These are phyloP conservation scores for Zostera marina DNA, from an alignment of 116 monocot genomes.

Conservation along the genomic window DNA sequence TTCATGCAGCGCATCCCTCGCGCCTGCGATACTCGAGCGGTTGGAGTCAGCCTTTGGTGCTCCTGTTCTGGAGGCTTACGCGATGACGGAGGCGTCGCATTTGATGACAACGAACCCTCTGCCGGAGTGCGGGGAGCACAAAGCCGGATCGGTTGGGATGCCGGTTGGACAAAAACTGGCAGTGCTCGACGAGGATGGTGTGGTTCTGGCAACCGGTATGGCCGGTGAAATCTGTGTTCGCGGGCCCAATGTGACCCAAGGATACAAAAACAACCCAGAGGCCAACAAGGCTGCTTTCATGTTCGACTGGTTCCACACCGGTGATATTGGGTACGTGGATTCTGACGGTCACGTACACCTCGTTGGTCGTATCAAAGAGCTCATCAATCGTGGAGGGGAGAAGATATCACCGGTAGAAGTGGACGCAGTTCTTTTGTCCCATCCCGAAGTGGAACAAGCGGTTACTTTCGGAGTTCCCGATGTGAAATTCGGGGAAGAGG, in stretches of 20 bases:
- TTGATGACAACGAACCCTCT: constrained; percentile 76
- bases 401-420: constrained; percentile 97
- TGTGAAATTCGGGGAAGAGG: constrained; percentile 91
- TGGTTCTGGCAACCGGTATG: constrained; percentile 1
- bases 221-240: constrained; percentile 80
- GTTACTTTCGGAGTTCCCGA: constrained; percentile 89
- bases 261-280: constrained; percentile 71
- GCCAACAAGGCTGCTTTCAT: constrained; percentile 60
- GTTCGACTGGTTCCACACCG: constrained; percentile 95
- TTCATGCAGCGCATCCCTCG: constrained; percentile 93
- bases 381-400: constrained; percentile 96
- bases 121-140: constrained; percentile 53
- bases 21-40: constrained; percentile 45
- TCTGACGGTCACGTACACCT: constrained; percentile 67
- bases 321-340: constrained; percentile 65
- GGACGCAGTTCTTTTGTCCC: constrained; percentile 67
- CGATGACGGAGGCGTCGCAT: constrained; percentile 96
- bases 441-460: constrained; percentile 62
- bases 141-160: constrained; percentile 65
- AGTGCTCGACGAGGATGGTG: constrained; percentile 50
- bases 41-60: constrained; percentile 62
- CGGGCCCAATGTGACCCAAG: constrained; percentile 68
- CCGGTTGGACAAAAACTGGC: constrained; percentile 72
- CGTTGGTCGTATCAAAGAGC: constrained; percentile 94
- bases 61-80: constrained; percentile 91